These are phyloP conservation scores for Hypsizygus marmoreus DNA, from an alignment of 768 basidiomycete species.

Conservation along the genomic window DNA sequence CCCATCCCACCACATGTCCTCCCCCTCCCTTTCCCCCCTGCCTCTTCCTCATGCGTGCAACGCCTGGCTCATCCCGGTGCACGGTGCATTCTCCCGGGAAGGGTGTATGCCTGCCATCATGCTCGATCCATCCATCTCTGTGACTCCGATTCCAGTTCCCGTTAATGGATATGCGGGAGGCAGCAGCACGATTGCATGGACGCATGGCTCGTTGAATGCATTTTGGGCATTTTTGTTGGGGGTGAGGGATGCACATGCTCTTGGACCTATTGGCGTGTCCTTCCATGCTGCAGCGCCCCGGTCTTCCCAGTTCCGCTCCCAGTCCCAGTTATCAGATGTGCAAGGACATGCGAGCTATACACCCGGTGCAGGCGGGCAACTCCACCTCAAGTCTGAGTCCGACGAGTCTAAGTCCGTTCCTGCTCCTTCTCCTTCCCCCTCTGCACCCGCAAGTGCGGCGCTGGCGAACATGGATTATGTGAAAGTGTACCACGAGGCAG, in stretches of 20 bases:
- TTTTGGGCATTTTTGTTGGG: constrained; percentile 55
- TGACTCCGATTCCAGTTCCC: constrained; percentile 22
- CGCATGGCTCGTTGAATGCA: constrained; percentile 35
- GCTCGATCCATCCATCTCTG: constrained; percentile 28
- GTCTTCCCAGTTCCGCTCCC: too few species aligned
- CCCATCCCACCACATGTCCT: constrained; percentile 37
- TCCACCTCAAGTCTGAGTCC: too few species aligned
- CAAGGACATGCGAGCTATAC: too few species aligned
- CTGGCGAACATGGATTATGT: constrained; percentile 48
- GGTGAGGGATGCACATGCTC: constrained; percentile 33
- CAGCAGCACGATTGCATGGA: constrained; percentile 57
- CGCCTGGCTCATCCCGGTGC: constrained; percentile 61
- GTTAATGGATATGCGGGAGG: too few species aligned
- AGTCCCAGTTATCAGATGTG: too few species aligned
- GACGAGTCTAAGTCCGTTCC: neutral
- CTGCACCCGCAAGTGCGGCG: constrained; percentile 16
- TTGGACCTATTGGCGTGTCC: constrained; percentile 53
- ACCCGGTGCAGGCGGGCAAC: too few species aligned
- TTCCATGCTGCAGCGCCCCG: too few species aligned
- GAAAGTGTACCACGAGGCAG: constrained; percentile 60
- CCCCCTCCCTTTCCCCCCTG: constrained; percentile 9
- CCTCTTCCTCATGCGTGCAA: constrained; percentile 36
- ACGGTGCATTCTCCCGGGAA: constrained; percentile 53
- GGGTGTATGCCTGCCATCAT: constrained; percentile 44
- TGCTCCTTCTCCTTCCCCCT: neutral